phyloP scores from a whole-genome alignment of 2,329 filamentous ascomycete genomes.

The Xylariaceae sp. region DNA sequence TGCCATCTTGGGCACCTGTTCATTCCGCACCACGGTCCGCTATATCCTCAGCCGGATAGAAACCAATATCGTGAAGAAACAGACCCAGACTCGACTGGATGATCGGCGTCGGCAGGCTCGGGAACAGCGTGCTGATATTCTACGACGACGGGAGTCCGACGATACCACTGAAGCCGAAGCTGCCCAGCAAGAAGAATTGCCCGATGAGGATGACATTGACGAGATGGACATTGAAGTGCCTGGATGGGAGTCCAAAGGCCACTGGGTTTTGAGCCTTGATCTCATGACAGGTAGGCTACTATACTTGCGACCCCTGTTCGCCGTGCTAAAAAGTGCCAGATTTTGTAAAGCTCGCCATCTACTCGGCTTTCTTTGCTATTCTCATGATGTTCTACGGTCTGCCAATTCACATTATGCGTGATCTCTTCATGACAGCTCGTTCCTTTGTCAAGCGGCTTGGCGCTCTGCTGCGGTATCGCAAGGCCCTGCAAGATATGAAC shows the following conservation, averaged over 20 bases:
- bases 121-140: conserved; percentile 52
- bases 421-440: conserved; percentile 89
- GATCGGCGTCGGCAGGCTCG: conserved; percentile 68
- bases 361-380: conserved; percentile 88
- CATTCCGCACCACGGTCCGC: conserved; percentile 72
- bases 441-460: conserved; percentile 89
- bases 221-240: conserved; percentile 94
- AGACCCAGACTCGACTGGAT: conserved; percentile 67
- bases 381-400: conserved; percentile 91
- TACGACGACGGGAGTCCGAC: conserved; percentile 45
- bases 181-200: conserved; percentile 49
- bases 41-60: conserved; percentile 80
- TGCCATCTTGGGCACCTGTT: conserved; percentile 78
- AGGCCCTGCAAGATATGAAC: conserved; percentile 93
- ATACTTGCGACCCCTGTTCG: not conserved
- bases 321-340: conserved; percentile 49
- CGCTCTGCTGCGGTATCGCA: conserved; percentile 85
- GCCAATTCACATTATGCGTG: conserved; percentile 93
- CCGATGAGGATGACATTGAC: conserved; percentile 73
- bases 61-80: conserved; percentile 68
- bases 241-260: conserved; percentile 94
- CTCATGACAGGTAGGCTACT: conserved; percentile 66
- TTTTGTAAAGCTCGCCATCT: conserved; percentile 86
- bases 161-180: conserved; percentile 48
- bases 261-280: conserved; percentile 87